Evolutionary conservation across 2,329 filamentous ascomycete genomes (phyloP), one percentile per base, ranked within the genome.

Genomic region (Pseudocercospora crystallina): DNA sequence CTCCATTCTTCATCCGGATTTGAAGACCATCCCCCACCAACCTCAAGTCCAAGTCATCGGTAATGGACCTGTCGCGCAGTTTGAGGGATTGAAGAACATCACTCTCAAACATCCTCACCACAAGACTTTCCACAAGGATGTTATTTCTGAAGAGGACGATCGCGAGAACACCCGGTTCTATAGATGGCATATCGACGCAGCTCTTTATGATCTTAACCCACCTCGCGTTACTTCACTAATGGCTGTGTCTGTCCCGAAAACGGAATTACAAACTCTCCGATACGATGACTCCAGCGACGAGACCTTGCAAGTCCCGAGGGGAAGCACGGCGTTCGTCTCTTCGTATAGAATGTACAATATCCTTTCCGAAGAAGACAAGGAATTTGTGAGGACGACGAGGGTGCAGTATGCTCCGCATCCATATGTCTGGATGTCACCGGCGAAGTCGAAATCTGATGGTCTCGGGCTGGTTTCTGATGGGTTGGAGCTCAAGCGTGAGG

Each of bases 41-140:
- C 85, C 87, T 0, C 86, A 91, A 66, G 85, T 89, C 1, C 87
- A 91, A 63, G 83, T 90, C 47, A 90, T 91, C 54, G 87, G 87
- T 35, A 89, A 91, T 62, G 87, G 88, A 5, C 78, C 80, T 40
- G 78, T 91, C 1, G 67, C 78, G 1, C 78, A 80, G 30, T 90
- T 89, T 61, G 86, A 90, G 65, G 87, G 87, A 0, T 73, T 91
- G 8, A 71, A 78, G 58, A 76, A 90, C 65, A 79, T 90, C 56
- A 80, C 74, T 31, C 78, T 91, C 30, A 80, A 80, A 49, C 88
- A 91, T 64, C 87, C 88, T 5, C 87, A 91, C 64, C 88, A 91
- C 73, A 80, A 79, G 51, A 89, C 84, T 1, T 91, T 91, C 70
- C 87, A 91, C 69, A 80, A 81, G 45, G 80, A 81, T 5, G 65